Evolutionary conservation across 805 yeast genomes (phyloP).

Genomic region (Zygotorulaspora sp.): DNA sequence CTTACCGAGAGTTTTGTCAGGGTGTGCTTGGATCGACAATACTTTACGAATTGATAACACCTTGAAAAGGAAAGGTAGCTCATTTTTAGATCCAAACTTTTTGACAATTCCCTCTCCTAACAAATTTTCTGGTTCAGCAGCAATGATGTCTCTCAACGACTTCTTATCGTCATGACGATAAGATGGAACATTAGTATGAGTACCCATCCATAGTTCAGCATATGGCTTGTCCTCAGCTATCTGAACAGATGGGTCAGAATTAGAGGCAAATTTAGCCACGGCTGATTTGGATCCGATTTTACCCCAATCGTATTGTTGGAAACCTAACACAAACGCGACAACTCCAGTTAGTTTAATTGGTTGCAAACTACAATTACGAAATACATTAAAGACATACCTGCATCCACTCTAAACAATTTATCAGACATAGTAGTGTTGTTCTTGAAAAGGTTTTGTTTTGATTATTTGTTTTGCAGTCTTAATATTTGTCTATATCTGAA

Average conservation of each 20-base stretch:
- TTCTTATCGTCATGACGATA: conserved; percentile 49
- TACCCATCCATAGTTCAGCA: conserved; percentile 99
- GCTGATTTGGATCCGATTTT: conserved; percentile 80
- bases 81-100: conserved; percentile 64
- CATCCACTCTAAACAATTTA: conserved; percentile 39
- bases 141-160: conserved; percentile 63
- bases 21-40: conserved; percentile 94
- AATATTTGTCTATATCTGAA: neutral
- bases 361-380: no score
- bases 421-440: conserved; percentile 26
- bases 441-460: no score
- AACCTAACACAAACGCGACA: conserved; percentile 42
- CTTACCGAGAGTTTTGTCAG: conserved; percentile 80
- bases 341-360: conserved; percentile 7
- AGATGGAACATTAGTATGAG: conserved; percentile 91
- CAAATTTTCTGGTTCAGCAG: conserved; percentile 50
- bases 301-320: conserved; percentile 84
- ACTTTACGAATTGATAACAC: conserved; percentile 92
- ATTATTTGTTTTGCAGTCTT: no score
- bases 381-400: conserved; percentile 35
- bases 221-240: conserved; percentile 79
- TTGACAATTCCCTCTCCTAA: conserved; percentile 56
- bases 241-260: conserved; percentile 55
- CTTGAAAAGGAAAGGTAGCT: conserved; percentile 88
- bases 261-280: conserved; percentile 81